phyloP scores from a whole-genome alignment of 2,329 filamentous ascomycete species.

The Alternaria arborescens region DNA sequence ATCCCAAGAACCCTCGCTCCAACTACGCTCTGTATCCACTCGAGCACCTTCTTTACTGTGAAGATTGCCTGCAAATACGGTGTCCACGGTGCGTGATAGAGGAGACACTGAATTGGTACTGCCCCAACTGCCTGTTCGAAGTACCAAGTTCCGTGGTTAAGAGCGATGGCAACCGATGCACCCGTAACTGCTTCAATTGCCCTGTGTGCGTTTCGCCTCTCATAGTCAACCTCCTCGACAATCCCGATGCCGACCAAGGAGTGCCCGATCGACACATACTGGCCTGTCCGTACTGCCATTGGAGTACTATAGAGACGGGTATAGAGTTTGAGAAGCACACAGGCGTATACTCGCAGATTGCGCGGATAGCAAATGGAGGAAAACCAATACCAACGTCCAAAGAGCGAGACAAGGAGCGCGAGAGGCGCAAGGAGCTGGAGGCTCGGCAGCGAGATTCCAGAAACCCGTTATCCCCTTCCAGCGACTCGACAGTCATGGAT shows the following conservation, averaged over 20 bases:
- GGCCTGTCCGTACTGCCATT: conserved; percentile 89
- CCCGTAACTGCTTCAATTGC: conserved; percentile 94
- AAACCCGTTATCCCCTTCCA: conserved; percentile 27
- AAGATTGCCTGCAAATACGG: conserved; percentile 95
- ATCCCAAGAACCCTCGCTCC: conserved; percentile 82
- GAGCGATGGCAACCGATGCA: conserved; percentile 93
- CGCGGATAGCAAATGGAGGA: conserved; percentile 68
- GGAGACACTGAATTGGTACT: conserved; percentile 95
- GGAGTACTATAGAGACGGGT: conserved; percentile 88
- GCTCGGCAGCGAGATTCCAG: conserved; percentile 29
- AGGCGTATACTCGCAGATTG: conserved; percentile 82
- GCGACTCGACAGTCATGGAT: conserved; percentile 22
- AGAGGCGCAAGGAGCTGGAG: conserved; percentile 46
- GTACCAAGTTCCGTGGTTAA: conserved; percentile 92
- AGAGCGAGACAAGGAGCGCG: conserved; percentile 51
- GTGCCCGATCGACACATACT: conserved; percentile 74
- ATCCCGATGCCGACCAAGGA: conserved; percentile 31
- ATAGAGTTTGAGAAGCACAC: conserved; percentile 90
- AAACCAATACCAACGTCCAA: conserved; percentile 52
- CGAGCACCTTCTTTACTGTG: conserved; percentile 94
- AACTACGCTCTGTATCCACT: conserved; percentile 93
- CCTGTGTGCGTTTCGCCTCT: conserved; percentile 86
- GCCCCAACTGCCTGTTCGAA: conserved; percentile 94
- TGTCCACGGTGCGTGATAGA: conserved; percentile 92
- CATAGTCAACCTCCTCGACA: conserved; percentile 75